A percentile compares a stretch with the other conserved stretches of the same genome.
Conservation (phyloP, 768 basidiomycete genomes). For the Crucibulum laeve region DNA sequence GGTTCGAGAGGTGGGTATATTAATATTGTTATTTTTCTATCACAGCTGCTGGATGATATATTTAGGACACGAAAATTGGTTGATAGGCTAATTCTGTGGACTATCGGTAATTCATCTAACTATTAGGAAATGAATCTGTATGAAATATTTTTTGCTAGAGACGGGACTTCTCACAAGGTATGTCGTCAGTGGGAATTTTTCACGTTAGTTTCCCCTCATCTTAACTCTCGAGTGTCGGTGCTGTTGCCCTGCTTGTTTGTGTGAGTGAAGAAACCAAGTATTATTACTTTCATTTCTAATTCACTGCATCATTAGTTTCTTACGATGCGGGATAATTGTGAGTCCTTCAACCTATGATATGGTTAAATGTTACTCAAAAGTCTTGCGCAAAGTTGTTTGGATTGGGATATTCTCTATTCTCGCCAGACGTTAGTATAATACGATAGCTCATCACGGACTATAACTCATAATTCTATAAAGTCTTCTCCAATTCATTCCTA, state of each 20-base stretch:
- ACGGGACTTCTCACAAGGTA: not conserved
- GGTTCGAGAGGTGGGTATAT: slow-evolving; percentile 6
- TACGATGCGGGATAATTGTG: not conserved
- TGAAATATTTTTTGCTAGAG: not conserved
- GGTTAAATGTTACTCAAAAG: not conserved
- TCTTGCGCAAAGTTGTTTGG: slow-evolving; percentile 11
- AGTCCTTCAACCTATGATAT: not conserved
- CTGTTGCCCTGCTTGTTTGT: not conserved
- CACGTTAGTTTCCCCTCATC: not conserved
- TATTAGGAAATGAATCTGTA: not conserved
- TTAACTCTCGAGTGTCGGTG: not conserved
- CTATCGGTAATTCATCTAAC: slow-evolving; percentile 7
- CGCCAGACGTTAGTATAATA: slow-evolving; percentile 10
- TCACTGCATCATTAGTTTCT: not conserved
- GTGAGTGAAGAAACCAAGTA: not conserved
- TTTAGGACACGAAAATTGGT: slow-evolving; percentile 6
- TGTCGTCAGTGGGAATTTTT: not conserved
- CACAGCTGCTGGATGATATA: not conserved
- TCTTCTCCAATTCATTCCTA: slow-evolving; percentile 7
- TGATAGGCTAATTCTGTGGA: slow-evolving; percentile 8
- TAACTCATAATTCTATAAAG: not conserved
- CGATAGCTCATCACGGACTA: not conserved
- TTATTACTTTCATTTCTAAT: not conserved
- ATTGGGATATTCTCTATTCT: slow-evolving; percentile 13
- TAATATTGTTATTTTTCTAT: not conserved